phyloP scores from a whole-genome alignment of 768 basidiomycete genomes.

The Exidia glandulosa region DNA sequence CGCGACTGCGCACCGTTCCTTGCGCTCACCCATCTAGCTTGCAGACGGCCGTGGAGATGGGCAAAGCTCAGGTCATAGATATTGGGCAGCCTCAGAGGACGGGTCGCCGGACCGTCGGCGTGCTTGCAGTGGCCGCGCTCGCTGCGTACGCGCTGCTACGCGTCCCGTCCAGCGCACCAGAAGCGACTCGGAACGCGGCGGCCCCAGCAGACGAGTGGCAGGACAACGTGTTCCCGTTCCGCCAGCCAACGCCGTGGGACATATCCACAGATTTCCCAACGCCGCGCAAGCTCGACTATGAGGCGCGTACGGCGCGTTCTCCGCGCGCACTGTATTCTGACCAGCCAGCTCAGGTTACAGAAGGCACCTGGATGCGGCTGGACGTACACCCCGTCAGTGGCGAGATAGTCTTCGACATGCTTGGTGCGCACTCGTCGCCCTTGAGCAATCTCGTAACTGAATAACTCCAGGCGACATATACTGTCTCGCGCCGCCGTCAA shows the following conservation, averaged over 20 bases:
- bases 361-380: conserved; percentile 68
- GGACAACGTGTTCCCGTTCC: conserved; percentile 51
- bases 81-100: no score
- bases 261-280: conserved; percentile 67
- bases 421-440: conserved; percentile 17
- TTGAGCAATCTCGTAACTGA: neutral
- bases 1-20: no score
- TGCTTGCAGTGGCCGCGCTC: no score
- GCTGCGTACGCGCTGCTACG: no score
- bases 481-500: conserved; percentile 39
- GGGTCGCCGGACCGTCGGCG: no score
- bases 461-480: conserved; percentile 41
- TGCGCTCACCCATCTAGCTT: no score
- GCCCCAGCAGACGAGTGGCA: no score
- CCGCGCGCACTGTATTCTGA: neutral
- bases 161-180: no score
- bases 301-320: neutral
- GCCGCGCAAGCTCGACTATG: conserved; percentile 48
- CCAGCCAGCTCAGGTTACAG: conserved; percentile 37
- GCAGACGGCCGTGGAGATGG: no score
- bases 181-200: no score
- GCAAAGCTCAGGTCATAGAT: no score
- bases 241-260: conserved; percentile 42
- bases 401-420: conserved; percentile 65
- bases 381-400: conserved; percentile 62